phyloP scores from a whole-genome alignment of 768 basidiomycete genomes.

The Tylopilus sp. region DNA sequence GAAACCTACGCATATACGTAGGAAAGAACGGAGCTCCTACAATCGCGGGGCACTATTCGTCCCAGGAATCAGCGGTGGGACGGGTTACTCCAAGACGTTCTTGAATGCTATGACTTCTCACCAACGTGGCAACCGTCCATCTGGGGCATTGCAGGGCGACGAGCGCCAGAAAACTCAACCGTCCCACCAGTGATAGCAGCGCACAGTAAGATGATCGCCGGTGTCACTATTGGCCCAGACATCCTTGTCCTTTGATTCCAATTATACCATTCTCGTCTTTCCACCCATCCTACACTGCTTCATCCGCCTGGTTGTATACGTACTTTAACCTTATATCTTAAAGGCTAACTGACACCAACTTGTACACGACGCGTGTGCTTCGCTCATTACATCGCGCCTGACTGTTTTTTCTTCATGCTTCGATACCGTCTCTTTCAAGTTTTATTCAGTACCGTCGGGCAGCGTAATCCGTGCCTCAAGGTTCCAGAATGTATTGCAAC shows the following conservation, averaged over 20 bases:
- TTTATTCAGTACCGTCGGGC: conserved; percentile 6
- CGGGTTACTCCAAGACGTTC: conserved; percentile 28
- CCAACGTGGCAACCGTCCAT: conserved; percentile 17
- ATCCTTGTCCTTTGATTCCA: not conserved
- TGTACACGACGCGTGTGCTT: conserved; percentile 16
- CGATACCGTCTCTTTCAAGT: conserved; percentile 3
- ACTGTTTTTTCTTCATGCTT: conserved; percentile 7
- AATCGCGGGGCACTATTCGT: conserved; percentile 74
- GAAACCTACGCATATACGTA: conserved; percentile 71
- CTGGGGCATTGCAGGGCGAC: conserved; percentile 13
- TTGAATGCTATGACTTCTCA: conserved; percentile 20
- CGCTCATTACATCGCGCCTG: conserved; percentile 1
- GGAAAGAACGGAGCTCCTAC: conserved; percentile 79
- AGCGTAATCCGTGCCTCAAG: conserved; percentile 10
- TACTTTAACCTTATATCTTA: conserved; percentile 33
- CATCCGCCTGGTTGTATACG: conserved; percentile 24
- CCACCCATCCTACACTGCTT: conserved; percentile 11
- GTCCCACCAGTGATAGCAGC: conserved; percentile 5
- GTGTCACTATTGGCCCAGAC: not conserved
- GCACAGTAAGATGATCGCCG: conserved; percentile 3
- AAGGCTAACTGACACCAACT: conserved; percentile 21
- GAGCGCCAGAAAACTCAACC: conserved; percentile 26
- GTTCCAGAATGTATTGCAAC: not conserved
- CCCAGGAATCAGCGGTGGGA: conserved; percentile 35
- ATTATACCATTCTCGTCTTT: conserved; percentile 10